phyloP scores from a whole-genome alignment of 169 alveolate genomes.

The Eimeria necatrix region DNA sequence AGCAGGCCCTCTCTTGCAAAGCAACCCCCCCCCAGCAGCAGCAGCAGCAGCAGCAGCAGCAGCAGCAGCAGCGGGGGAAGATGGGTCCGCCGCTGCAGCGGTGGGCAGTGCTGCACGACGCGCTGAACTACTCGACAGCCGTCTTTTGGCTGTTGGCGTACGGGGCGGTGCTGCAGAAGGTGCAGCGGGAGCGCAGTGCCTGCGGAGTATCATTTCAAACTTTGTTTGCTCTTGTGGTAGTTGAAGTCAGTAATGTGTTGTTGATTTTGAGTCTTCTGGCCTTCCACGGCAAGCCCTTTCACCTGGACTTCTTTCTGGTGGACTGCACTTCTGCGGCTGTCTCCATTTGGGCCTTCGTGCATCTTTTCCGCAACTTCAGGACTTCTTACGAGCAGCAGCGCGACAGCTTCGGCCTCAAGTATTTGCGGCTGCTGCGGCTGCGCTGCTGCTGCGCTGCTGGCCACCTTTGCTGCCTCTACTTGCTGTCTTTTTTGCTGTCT shows the following conservation, averaged over 20 bases:
- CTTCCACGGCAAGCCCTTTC: constrained; percentile 73
- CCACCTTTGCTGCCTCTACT: constrained; percentile 39
- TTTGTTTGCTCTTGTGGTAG: constrained; percentile 83
- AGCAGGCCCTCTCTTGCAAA: too few relatives aligned
- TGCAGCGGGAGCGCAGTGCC: constrained; percentile 80
- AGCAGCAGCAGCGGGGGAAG: background rate
- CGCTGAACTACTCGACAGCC: constrained; percentile 84
- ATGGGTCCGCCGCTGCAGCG: constrained; percentile 60
- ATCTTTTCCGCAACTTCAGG: constrained; percentile 71
- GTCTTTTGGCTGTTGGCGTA: constrained; percentile 85
- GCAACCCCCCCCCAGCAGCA: too few relatives aligned
- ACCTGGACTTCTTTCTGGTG: constrained; percentile 82
- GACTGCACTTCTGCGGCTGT: constrained; percentile 83
- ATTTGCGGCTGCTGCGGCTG: constrained; percentile 11
- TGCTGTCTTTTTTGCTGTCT: constrained; percentile 60
- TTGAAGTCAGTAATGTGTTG: constrained; percentile 84
- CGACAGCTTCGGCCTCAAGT: constrained; percentile 84
- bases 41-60: too few relatives aligned
- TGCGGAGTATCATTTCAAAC: constrained; percentile 85
- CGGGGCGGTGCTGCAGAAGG: constrained; percentile 79
- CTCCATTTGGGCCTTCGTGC: constrained; percentile 76
- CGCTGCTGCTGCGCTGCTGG: background rate
- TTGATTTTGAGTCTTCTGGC: constrained; percentile 72
- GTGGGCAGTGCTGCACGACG: constrained; percentile 80
- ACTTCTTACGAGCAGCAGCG: constrained; percentile 82